A percentile compares a stretch with the other conserved stretches of the same genome.
These are phyloP conservation scores for Seiridium cupressi DNA, from an alignment of 2,329 filamentous ascomycete species.

Conservation along the genomic window DNA sequence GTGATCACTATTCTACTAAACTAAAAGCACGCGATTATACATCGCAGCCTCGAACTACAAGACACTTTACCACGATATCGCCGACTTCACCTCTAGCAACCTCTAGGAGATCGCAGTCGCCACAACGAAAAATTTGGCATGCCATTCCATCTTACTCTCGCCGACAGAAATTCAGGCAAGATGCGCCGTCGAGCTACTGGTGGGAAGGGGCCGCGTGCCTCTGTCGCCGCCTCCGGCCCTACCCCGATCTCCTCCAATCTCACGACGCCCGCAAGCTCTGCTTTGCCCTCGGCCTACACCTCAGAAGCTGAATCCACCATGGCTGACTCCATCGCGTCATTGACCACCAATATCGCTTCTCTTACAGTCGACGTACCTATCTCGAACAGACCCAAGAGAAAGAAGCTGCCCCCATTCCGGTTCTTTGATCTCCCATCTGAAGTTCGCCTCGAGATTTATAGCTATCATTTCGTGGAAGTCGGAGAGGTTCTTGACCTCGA, in stretches of 20 bases:
- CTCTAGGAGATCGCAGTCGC: background rate
- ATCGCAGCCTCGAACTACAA: background rate
- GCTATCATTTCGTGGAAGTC: conserved; percentile 54
- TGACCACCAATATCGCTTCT: conserved; percentile 37
- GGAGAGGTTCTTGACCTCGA: conserved; percentile 64
- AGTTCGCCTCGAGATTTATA: conserved; percentile 68
- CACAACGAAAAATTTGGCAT: conserved; percentile 6
- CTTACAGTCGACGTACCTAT: conserved; percentile 39
- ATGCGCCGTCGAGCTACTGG: conserved; percentile 24
- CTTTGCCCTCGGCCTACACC: conserved; percentile 32
- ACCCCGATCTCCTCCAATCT: conserved; percentile 29
- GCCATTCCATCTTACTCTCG: conserved; percentile 1
- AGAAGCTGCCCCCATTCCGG: conserved; percentile 48
- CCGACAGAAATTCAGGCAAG: conserved; percentile 5
- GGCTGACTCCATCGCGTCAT: conserved; percentile 30
- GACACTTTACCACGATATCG: background rate
- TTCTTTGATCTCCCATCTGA: conserved; percentile 70
- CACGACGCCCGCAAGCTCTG: conserved; percentile 35
- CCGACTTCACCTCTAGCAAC: too few relatives aligned
- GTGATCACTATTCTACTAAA: conserved; percentile 16
- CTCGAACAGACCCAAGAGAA: conserved; percentile 27
- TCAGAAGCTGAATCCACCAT: conserved; percentile 36
- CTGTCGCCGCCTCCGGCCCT: conserved; percentile 21
- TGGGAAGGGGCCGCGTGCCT: conserved; percentile 29
- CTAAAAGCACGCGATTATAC: background rate